Conservation (phyloP, 2,329 filamentous ascomycete species). For the Penicillium sp. region DNA sequence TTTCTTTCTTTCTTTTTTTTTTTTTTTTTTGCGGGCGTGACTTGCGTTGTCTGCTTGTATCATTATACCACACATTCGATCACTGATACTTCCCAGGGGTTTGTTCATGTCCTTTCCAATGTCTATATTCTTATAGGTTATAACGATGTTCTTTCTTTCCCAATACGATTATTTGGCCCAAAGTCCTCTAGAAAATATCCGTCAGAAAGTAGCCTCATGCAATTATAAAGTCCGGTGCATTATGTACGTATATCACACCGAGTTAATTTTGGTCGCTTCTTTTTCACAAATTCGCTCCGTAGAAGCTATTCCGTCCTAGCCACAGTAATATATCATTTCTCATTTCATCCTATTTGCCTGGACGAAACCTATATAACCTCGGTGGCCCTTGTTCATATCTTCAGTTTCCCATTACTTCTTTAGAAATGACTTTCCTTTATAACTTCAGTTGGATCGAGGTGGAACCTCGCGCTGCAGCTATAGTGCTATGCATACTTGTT, state of each 20-base stretch:
- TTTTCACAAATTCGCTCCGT: neutral
- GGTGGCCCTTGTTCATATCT: neutral
- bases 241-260: constrained; percentile 11
- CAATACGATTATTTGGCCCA: neutral
- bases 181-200: neutral
- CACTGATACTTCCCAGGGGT: constrained; percentile 19
- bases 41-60: constrained; percentile 19
- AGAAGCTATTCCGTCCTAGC: neutral
- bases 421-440: neutral
- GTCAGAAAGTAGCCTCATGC: constrained; percentile 3
- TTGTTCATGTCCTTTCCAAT: constrained; percentile 1
- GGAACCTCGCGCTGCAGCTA: neutral
- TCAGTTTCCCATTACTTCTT: neutral
- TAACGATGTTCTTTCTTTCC: constrained; percentile 4
- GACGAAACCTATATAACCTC: neutral
- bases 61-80: constrained; percentile 25
- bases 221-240: constrained; percentile 4
- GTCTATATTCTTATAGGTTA: neutral
- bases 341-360: neutral
- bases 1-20: too few relatives aligned
- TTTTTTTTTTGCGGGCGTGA: constrained; percentile 11
- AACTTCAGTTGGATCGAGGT: neutral
- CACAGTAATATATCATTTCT: neutral
- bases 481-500: neutral
- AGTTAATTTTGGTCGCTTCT: neutral